A percentile compares a stretch with the other conserved stretches of the same genome.
Conservation (phyloP, 169 alveolate species). For the Cryptosporidium bovis region DNA sequence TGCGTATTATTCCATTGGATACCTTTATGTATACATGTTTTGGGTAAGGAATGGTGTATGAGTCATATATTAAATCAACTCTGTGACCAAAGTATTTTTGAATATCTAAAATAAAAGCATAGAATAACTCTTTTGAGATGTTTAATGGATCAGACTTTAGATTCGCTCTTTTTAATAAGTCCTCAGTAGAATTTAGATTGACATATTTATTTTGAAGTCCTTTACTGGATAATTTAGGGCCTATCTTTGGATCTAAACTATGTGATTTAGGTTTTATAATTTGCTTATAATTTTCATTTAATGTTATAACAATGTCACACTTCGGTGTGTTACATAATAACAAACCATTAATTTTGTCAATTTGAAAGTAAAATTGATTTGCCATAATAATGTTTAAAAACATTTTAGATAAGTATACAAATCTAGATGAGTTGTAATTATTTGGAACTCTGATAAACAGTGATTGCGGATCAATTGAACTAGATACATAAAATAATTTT, state of each 20-base stretch:
- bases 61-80: constrained; percentile 42
- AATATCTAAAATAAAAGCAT: constrained; percentile 12
- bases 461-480: constrained; percentile 57
- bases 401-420: constrained; percentile 30
- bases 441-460: constrained; percentile 44
- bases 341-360: neutral
- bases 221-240: too few species aligned
- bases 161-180: constrained; percentile 5
- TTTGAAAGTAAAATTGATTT: constrained; percentile 9
- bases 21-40: constrained; percentile 21
- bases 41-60: constrained; percentile 41
- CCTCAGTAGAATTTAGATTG: constrained; percentile 35
- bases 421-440: constrained; percentile 25
- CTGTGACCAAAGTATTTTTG: constrained; percentile 1
- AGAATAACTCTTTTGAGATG: constrained; percentile 38
- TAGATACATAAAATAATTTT: constrained; percentile 33
- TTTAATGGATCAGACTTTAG: constrained; percentile 5
- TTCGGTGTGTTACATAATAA: neutral
- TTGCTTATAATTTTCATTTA: neutral
- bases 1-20: neutral
- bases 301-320: constrained; percentile 14
- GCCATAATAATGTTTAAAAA: constrained; percentile 21
- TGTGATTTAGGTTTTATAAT: constrained; percentile 23
- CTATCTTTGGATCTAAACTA: neutral
- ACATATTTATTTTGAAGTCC: constrained; percentile 16